Evolutionary conservation across 805 yeast species (phyloP).

Genomic region (Ogataea zsoltii): DNA sequence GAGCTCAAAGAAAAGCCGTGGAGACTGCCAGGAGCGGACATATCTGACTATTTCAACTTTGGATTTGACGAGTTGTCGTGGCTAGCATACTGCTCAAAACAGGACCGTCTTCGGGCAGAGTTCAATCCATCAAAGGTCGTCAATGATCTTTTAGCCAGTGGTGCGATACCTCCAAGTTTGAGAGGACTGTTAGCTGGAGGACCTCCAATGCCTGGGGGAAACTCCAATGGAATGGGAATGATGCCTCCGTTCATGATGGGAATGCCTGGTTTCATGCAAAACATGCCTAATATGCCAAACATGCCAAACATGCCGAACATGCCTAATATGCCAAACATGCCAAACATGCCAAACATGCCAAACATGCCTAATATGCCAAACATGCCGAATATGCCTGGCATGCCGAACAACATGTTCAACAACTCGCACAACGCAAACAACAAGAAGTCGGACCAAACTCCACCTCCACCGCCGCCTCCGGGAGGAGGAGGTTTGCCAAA

Average conservation of each 20-base stretch:
- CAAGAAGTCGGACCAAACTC: constrained; percentile 10
- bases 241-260: constrained; percentile 29
- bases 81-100: constrained; percentile 88
- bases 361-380: constrained; percentile 25
- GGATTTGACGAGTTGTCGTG: constrained; percentile 97
- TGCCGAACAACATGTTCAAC: constrained; percentile 16
- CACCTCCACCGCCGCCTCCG: constrained; percentile 11
- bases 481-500: constrained; percentile 18
- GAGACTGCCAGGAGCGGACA: constrained; percentile 96
- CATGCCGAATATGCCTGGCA: constrained; percentile 26
- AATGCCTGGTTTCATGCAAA: constrained; percentile 26
- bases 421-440: constrained; percentile 5
- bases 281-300: constrained; percentile 21
- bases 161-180: constrained; percentile 31
- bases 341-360: constrained; percentile 36
- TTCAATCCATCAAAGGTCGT: constrained; percentile 81
- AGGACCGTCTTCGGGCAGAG: constrained; percentile 76
- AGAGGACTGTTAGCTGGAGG: constrained; percentile 29
- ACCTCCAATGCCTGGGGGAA: constrained; percentile 25
- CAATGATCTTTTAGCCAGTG: constrained; percentile 54
- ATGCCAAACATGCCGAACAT: constrained; percentile 36
- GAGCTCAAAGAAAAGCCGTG: constrained; percentile 93
- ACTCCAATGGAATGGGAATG: constrained; percentile 11
- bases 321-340: constrained; percentile 27
- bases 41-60: constrained; percentile 91